Conservation (phyloP, 345 rosid genomes). For the Eucalyptus sideroxylon region DNA sequence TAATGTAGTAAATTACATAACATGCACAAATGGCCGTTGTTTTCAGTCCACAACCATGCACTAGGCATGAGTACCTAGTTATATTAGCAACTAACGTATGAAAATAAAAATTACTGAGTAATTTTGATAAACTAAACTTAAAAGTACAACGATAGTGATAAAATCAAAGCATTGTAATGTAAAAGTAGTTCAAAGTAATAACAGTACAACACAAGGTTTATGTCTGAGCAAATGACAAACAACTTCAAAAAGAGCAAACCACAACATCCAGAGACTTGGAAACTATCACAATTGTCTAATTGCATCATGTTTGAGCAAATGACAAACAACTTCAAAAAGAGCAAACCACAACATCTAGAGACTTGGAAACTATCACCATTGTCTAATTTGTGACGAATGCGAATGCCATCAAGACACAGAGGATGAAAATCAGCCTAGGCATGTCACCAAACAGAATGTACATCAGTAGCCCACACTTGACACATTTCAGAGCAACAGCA, state of each 20-base stretch:
- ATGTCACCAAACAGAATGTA: neutral
- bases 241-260: neutral
- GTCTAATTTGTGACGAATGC: neutral
- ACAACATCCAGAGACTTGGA: accelerated
- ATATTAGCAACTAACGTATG: neutral
- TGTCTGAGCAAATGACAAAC: accelerated
- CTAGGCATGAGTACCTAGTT: neutral
- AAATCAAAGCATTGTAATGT: neutral
- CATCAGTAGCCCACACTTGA: neutral
- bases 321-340: neutral
- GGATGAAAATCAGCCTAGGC: neutral
- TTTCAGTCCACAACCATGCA: neutral
- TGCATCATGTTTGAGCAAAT: neutral
- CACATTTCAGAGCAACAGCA: neutral
- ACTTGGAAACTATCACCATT: accelerated
- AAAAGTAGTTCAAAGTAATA: neutral
- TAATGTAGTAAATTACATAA: neutral
- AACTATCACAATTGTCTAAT: neutral
- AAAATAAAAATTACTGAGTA: neutral
- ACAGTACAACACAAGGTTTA: neutral
- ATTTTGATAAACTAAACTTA: neutral
- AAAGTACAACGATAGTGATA: neutral
- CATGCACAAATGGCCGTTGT: neutral
- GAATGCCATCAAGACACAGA: neutral
- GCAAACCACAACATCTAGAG: accelerated